Conservation (phyloP, 163 green algal species). For the Scenedesmus sp. region DNA sequence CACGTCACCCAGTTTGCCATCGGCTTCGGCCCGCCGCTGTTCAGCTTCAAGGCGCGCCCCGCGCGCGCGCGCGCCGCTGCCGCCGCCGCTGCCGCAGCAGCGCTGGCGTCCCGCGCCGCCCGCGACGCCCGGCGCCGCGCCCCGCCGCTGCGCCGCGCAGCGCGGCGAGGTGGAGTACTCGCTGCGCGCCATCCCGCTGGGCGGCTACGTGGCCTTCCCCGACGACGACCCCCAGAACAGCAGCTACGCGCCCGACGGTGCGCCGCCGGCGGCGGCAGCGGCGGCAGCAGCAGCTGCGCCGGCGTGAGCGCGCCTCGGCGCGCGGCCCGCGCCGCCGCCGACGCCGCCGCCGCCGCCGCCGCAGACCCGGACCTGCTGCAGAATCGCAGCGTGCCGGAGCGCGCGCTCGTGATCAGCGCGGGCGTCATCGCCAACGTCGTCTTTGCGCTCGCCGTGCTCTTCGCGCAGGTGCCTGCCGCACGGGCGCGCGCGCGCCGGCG, state of each 20-base stretch:
- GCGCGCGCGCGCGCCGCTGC: background rate
- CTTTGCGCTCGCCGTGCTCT: constrained; percentile 88
- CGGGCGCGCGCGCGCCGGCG: background rate
- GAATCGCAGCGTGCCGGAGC: constrained; percentile 79
- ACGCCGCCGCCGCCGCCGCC: too few relatives aligned
- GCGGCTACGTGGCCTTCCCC: constrained; percentile 97
- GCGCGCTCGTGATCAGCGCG: constrained; percentile 65
- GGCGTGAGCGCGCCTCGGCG: too few relatives aligned
- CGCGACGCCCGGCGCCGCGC: too few relatives aligned
- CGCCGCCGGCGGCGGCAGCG: too few relatives aligned
- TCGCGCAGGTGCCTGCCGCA: constrained; percentile 75
- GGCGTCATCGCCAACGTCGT: constrained; percentile 94
- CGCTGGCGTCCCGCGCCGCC: background rate
- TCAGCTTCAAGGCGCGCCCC: constrained; percentile 72
- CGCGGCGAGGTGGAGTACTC: constrained; percentile 92
- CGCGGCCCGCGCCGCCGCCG: too few relatives aligned
- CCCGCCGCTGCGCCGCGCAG: background rate
- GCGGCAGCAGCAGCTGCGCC: too few relatives aligned
- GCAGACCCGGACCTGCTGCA: constrained; percentile 91
- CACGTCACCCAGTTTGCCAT: constrained; percentile 96
- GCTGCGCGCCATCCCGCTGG: constrained; percentile 91
- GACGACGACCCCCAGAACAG: constrained; percentile 62
- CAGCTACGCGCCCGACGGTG: constrained; percentile 61
- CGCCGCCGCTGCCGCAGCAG: too few relatives aligned
- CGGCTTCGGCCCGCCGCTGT: constrained; percentile 92